Percentiles rank a stretch among this genome's conserved stretches.
Evolutionary conservation across 106 monocot species (phyloP).

Genomic region (Dioscorea alata): DNA sequence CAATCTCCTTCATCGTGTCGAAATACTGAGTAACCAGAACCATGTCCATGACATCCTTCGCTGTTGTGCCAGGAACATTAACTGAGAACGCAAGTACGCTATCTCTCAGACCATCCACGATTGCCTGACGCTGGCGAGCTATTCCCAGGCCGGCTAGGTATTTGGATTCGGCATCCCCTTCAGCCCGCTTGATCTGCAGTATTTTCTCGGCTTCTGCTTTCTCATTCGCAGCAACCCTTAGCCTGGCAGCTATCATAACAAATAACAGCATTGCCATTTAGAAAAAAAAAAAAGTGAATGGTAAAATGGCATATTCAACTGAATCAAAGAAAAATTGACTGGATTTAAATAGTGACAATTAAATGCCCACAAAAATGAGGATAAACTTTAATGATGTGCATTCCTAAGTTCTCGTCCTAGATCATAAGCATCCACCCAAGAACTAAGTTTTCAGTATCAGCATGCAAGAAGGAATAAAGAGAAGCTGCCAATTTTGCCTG

Average conservation of each 20-base stretch:
- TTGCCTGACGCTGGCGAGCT: conserved; percentile 88
- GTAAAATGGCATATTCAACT: neutral
- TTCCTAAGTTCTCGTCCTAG: too few species aligned
- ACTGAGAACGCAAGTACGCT: conserved; percentile 73
- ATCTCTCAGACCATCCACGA: conserved; percentile 79
- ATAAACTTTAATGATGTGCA: too few species aligned
- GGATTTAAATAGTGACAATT: neutral
- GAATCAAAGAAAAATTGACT: too few species aligned
- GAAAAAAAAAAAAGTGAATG: neutral
- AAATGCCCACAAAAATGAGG: too few species aligned
- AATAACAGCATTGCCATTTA: neutral
- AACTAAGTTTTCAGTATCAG: too few species aligned
- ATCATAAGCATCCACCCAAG: too few species aligned
- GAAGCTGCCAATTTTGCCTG: too few species aligned
- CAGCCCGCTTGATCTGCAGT: conserved; percentile 78
- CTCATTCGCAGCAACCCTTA: conserved; percentile 80
- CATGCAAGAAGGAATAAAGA: too few species aligned
- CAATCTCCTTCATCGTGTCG: conserved; percentile 92
- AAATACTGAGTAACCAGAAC: conserved; percentile 89
- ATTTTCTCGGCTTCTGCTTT: conserved; percentile 92
- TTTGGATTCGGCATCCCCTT: conserved; percentile 91
- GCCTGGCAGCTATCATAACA: conserved; percentile 57
- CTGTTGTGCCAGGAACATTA: conserved; percentile 66
- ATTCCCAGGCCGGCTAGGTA: conserved; percentile 78
- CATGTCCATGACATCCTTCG: conserved; percentile 95